Evolutionary conservation across 108 stramenopile genomes (phyloP).

Genomic region (Skeletonema tropicum): DNA sequence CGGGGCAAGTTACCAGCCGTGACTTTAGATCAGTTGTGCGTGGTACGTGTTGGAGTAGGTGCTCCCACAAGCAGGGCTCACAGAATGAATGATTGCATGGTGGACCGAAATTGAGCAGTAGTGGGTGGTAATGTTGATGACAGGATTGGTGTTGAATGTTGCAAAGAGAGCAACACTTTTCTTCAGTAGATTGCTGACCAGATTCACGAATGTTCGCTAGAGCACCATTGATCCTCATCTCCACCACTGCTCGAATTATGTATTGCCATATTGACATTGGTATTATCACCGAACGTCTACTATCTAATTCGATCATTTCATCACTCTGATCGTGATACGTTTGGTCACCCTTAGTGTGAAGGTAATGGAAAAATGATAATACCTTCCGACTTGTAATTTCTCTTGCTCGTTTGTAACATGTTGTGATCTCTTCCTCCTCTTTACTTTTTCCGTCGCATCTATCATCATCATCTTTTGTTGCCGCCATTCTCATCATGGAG

Average conservation of each 20-base stretch:
- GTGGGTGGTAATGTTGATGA: background rate
- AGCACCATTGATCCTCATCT: constrained; percentile 60
- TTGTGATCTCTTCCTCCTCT: constrained; percentile 3
- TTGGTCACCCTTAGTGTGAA: background rate
- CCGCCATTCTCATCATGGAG: constrained; percentile 33
- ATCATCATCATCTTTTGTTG: background rate
- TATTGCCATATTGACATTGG: constrained; percentile 65
- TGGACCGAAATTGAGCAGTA: constrained; percentile 36
- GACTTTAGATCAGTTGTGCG: constrained; percentile 25
- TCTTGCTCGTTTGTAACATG: background rate
- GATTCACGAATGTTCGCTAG: background rate
- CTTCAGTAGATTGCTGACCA: background rate
- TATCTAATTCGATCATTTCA: background rate
- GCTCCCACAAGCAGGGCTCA: constrained; percentile 73
- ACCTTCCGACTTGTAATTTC: constrained; percentile 39
- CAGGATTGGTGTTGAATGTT: background rate
- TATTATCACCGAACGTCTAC: constrained; percentile 15
- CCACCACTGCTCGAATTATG: constrained; percentile 65
- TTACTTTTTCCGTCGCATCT: background rate
- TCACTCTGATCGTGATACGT: background rate
- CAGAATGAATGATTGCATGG: constrained; percentile 60
- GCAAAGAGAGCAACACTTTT: background rate
- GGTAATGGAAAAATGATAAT: constrained; percentile 56
- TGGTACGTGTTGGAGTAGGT: constrained; percentile 56
- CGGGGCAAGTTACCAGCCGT: constrained; percentile 57